Evolutionary conservation across 1,139 yeast genomes (phyloP), one percentile per base, ranked within the genome.

Genomic region (Yamadazyma atmosphaerica): DNA sequence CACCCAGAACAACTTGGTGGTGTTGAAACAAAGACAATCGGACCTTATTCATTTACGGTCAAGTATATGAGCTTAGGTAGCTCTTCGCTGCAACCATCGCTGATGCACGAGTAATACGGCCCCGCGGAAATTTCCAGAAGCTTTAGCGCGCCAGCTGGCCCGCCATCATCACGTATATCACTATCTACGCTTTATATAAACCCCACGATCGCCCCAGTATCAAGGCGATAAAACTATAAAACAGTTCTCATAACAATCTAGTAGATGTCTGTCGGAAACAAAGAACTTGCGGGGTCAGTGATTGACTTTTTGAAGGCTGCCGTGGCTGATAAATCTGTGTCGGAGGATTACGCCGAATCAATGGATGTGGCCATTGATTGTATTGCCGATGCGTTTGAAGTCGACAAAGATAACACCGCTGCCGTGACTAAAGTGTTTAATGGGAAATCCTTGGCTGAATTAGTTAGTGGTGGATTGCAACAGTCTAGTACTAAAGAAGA

Each of bases 351-450:
- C 56, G 76, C 76, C 43, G 98, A 92, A 51, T 87, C 97, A n/a
- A 74, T 92, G 56, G 97, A 90, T 49, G 95, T 92, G 37, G 98
- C 98, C 49, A 78, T 89, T 54, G 96, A 87, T 56, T 88, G 97
- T 68, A 79, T 92, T 43, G 79, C 88, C 23, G 98, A 90, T 54
- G 90, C 95, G 5, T 92, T 85, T 61, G 83, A 74, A 41, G 83
- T 92, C 24, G 76, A 79, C 46, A 70, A 72, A 51, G 78, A 69
- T 14, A 70, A 69, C 31, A 56, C 63, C 11, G 52, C 63, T 18
- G 58, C 61, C 11, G n/a, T 15, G 8, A 50, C 60, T 18, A 35
- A 61, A 4, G 66, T 61, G 41, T 78, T 79, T 49, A 61, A 65
- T 15, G 83, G 84, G 29, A 69, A 76, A 51, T 54, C 71, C 3